A percentile compares a stretch with the other conserved stretches of the same genome.
Evolutionary conservation across 2,329 filamentous ascomycete species (phyloP).

Genomic region (Didymella exigua): DNA sequence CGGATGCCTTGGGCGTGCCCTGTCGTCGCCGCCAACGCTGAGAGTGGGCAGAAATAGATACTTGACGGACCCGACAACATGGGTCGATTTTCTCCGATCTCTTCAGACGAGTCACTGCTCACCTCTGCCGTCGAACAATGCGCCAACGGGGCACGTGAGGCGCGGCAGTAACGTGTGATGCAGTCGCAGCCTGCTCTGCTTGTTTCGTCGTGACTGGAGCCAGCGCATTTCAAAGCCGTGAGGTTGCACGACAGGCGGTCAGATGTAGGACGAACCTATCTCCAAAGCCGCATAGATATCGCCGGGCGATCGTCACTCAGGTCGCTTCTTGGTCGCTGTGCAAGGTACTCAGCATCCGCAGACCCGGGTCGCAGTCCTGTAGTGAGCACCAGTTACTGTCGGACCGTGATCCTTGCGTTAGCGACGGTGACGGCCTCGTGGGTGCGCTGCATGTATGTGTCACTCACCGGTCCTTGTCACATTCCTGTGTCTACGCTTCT

Average conservation of each 20-base stretch:
- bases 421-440: conserved; percentile 3
- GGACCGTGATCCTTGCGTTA: conserved; percentile 6
- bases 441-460: conserved; percentile 8
- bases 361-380: conserved; percentile 17
- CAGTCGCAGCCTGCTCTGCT: conserved; percentile 21
- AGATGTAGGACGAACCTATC: conserved; percentile 13
- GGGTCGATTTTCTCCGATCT: conserved; percentile 35
- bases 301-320: conserved; percentile 18
- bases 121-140: conserved; percentile 17
- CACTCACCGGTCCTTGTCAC: conserved; percentile 1
- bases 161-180: conserved; percentile 23
- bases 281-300: conserved; percentile 11
- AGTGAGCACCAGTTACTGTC: conserved; percentile 2
- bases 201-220: conserved; percentile 36
- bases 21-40: neutral
- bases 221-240: conserved; percentile 32
- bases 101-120: conserved; percentile 20
- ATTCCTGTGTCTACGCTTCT: neutral
- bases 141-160: conserved; percentile 20
- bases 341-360: conserved; percentile 16
- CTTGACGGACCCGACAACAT: conserved; percentile 25
- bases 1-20: conserved; percentile 12
- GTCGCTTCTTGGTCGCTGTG: conserved; percentile 7
- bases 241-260: conserved; percentile 32
- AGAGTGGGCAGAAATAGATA: conserved; percentile 17